Evolutionary conservation across 1,284 basidiomycete species (phyloP).

Genomic region (Cutaneotrichosporon sp.): DNA sequence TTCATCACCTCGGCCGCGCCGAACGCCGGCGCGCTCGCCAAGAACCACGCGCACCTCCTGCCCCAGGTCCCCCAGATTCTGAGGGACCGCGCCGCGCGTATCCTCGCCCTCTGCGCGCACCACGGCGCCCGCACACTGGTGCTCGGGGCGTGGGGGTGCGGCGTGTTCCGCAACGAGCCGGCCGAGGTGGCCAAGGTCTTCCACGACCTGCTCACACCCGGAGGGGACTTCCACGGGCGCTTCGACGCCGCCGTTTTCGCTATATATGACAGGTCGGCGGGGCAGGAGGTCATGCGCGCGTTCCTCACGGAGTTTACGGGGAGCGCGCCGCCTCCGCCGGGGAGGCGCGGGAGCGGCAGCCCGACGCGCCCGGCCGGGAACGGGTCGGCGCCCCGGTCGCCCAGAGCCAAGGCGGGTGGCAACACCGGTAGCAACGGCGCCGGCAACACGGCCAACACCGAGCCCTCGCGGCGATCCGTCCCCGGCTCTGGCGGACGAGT

Average conservation of each 20-base stretch:
- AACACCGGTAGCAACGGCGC: too few species aligned
- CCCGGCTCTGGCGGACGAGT: neutral
- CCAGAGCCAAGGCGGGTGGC: too few species aligned
- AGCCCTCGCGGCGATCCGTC: too few species aligned
- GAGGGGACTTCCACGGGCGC: slow-evolving; percentile 10
- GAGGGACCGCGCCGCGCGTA: slow-evolving; percentile 17
- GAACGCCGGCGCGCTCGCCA: slow-evolving; percentile 15
- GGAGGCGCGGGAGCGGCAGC: too few species aligned
- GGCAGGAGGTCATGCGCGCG: neutral
- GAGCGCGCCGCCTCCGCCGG: neutral
- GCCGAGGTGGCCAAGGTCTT: slow-evolving; percentile 12
- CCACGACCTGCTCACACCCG: slow-evolving; percentile 7
- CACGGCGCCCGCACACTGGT: slow-evolving; percentile 16
- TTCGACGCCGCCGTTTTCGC: slow-evolving; percentile 21
- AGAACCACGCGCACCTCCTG: slow-evolving; percentile 5
- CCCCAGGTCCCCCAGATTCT: slow-evolving; percentile 1
- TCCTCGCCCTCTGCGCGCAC: slow-evolving; percentile 16
- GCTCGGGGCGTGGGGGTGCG: slow-evolving; percentile 27
- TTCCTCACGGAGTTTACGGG: neutral
- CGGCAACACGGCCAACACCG: neutral
- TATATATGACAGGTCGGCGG: slow-evolving; percentile 3
- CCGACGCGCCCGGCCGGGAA: too few species aligned
- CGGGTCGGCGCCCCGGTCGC: neutral
- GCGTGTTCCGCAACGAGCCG: slow-evolving; percentile 24
- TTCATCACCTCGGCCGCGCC: slow-evolving; percentile 22